These are phyloP conservation scores for Piromyces finnis DNA, from an alignment of 192 early-diverging fungal species.

Conservation along the genomic window DNA sequence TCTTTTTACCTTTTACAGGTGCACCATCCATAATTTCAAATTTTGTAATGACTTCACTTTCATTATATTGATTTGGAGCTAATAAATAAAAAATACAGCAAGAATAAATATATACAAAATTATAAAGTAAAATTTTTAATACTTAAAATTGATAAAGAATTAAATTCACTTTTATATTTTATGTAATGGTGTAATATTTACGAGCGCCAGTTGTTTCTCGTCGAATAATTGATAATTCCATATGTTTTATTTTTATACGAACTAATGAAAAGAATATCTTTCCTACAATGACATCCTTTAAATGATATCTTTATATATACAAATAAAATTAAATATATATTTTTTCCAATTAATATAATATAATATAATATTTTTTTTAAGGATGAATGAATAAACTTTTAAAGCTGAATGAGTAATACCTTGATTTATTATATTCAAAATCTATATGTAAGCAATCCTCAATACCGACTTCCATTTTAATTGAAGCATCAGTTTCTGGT, in stretches of 20 bases:
- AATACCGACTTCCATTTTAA: slow-evolving; percentile 99
- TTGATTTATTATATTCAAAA: slow-evolving; percentile 98
- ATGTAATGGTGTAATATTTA: too few species aligned
- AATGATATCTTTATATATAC: slow-evolving; percentile 70
- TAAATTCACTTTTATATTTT: too few species aligned
- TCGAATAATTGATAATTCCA: slow-evolving; percentile 97
- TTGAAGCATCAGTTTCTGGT: slow-evolving; percentile 76
- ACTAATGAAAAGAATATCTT: slow-evolving; percentile 98
- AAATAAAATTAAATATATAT: too few species aligned
- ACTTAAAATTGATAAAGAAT: too few species aligned
- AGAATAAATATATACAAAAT: not conserved
- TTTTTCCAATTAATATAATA: too few species aligned
- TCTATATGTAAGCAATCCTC: slow-evolving; percentile 99
- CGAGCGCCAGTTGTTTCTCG: slow-evolving; percentile 87
- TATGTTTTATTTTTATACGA: slow-evolving; percentile 98
- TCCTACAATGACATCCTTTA: slow-evolving; percentile 98
- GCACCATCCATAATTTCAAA: slow-evolving; percentile 99
- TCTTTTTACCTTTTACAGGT: slow-evolving; percentile 58
- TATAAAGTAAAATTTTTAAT: too few species aligned
- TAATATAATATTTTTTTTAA: too few species aligned
- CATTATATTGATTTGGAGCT: slow-evolving; percentile 94
- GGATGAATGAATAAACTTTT: too few species aligned
- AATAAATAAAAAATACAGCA: not conserved
- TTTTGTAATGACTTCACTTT: slow-evolving; percentile 95
- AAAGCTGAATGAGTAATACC: too few species aligned